Evolutionary conservation across 2,329 filamentous ascomycete genomes (phyloP).

Genomic region (Podosphaera xanthii): DNA sequence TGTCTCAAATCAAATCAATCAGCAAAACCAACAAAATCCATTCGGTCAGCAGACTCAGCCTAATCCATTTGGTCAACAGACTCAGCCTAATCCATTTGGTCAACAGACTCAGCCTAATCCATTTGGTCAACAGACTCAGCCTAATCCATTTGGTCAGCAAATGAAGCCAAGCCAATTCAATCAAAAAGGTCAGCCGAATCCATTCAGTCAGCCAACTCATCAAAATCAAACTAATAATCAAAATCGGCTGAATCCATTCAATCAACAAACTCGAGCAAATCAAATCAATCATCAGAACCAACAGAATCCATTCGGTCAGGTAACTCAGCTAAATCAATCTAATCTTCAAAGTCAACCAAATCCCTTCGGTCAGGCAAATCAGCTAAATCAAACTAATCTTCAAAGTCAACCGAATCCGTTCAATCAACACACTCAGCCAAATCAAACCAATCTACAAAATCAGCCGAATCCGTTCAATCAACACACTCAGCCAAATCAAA

Average conservation of each 20-base stretch:
- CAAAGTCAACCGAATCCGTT: slow-evolving; percentile 1
- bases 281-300: too few relatives aligned
- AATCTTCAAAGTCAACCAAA: too few relatives aligned
- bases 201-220: slow-evolving; percentile 14
- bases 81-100: slow-evolving; percentile 3
- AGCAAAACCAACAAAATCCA: too few relatives aligned
- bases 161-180: slow-evolving; percentile 3
- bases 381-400: too few relatives aligned
- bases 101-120: slow-evolving; percentile 13
- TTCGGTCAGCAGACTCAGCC: too few relatives aligned
- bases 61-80: slow-evolving; percentile 2
- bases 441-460: slow-evolving; percentile 3
- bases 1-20: too few relatives aligned
- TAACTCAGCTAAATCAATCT: too few relatives aligned
- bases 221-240: too few relatives aligned
- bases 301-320: too few relatives aligned
- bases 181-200: slow-evolving; percentile 9
- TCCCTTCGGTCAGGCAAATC: too few relatives aligned
- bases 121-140: slow-evolving; percentile 22
- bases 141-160: slow-evolving; percentile 3
- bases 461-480: slow-evolving; percentile 16
- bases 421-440: not conserved
- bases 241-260: too few relatives aligned
- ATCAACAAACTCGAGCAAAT: too few relatives aligned
- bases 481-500: slow-evolving; percentile 1